These are phyloP conservation scores for Dothideomycetidae sp. DNA, from an alignment of 2,329 filamentous ascomycete genomes.

Conservation along the genomic window DNA sequence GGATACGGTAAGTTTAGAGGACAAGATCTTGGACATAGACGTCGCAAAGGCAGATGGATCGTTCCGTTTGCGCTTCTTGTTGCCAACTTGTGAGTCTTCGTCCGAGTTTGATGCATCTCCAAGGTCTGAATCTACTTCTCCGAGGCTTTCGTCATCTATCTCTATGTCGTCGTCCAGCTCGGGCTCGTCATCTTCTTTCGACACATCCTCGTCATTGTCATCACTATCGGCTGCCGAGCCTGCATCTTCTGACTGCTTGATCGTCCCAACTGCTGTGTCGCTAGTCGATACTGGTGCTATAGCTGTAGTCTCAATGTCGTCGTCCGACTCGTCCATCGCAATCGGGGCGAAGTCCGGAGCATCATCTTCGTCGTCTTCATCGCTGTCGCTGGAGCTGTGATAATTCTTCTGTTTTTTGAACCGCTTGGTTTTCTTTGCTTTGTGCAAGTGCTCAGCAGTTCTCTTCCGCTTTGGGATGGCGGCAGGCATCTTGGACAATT, in stretches of 20 bases:
- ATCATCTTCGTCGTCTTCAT: slow-evolving; percentile 25
- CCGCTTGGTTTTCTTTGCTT: slow-evolving; percentile 39
- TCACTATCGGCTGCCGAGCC: slow-evolving; percentile 24
- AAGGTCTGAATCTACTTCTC: slow-evolving; percentile 21
- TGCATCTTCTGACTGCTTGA: slow-evolving; percentile 18
- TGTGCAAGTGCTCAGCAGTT: slow-evolving; percentile 7
- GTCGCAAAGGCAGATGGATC: slow-evolving; percentile 84
- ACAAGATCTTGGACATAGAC: slow-evolving; percentile 84
- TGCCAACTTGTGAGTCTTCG: slow-evolving; percentile 18
- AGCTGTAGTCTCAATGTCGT: slow-evolving; percentile 15
- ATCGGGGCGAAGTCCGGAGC: slow-evolving; percentile 35
- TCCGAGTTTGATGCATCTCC: slow-evolving; percentile 15
- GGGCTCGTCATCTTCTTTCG: slow-evolving; percentile 24
- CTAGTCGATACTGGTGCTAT: slow-evolving; percentile 13
- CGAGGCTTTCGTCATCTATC: slow-evolving; percentile 20
- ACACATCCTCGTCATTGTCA: slow-evolving; percentile 27
- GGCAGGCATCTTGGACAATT: slow-evolving; percentile 3
- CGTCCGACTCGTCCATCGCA: slow-evolving; percentile 34
- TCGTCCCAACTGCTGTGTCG: slow-evolving; percentile 15
- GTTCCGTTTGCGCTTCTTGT: slow-evolving; percentile 65
- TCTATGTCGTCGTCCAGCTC: slow-evolving; percentile 15
- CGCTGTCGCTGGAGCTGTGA: slow-evolving; percentile 49
- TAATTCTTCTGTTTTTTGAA: slow-evolving; percentile 50
- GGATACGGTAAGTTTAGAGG: slow-evolving; percentile 68
- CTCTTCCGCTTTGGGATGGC: slow-evolving; percentile 5